Base-by-base conservation (phyloP, 306 rosid genomes). In the Echinosophora koreensis region DNA sequence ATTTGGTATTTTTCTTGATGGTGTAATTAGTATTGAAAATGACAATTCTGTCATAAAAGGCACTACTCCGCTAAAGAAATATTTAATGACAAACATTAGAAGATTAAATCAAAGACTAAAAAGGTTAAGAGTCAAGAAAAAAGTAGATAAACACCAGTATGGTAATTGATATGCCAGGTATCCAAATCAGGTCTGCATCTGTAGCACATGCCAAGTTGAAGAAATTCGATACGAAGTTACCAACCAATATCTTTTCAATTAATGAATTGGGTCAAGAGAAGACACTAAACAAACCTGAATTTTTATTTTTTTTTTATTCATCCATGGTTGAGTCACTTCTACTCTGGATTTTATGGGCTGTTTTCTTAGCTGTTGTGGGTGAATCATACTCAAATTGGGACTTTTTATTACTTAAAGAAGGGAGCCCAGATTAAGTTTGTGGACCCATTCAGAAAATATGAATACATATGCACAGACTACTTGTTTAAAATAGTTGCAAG, bases 191-290 rank as follows among this genome's bases (percentile, higher is more conserved):
- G 41, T 10, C 8, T 37, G 16, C 39, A 38, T 38, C 61, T 61
- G 8, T 8, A 71, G 50, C 66, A 71, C 59, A 71, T 50, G 59
- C 28, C 59, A 71, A 61, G 77, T 50, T 71, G 78, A 62, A 39
- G 65, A 62, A 61, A 39, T 51, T 39, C 6, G 56, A 30, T 39
- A 22, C 42, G 5, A 14, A 67, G 60, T 34, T 12, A 51, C 66
- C 58, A 39, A 50, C 55, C 27, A 44, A 34, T 56, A 15, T 42
- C 8, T 10, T 17, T 59, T 28, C n/a, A 57, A 16, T 68, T 7
- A 34, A 32, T 44, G 62, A 57, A 22, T 77, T 32, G 59, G 67
- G 59, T 56, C 8, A 9, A 34, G 54, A 16, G 55, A 34, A 35
- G 69, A 58, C 7, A n/a, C 52, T 51, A 56, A 67, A 77, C 17